Percentiles rank a stretch among this genome's conserved stretches.
Evolutionary conservation across 768 basidiomycete genomes (phyloP).

Genomic region (Agaricus subrufescens): DNA sequence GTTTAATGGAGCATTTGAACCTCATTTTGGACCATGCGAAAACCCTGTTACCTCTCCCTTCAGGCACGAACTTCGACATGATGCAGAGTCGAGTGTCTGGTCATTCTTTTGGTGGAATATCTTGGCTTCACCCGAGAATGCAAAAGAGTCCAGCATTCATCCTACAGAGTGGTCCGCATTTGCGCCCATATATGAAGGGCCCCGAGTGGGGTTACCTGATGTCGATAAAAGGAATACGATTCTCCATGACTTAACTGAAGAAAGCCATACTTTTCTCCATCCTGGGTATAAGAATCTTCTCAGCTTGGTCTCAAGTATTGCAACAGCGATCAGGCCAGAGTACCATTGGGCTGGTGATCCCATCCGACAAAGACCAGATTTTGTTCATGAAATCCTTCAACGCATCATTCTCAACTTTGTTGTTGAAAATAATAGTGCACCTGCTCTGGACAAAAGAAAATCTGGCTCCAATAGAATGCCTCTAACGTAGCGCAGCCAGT

Average conservation of each 20-base stretch:
- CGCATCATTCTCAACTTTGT: slow-evolving; percentile 11
- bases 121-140: background rate
- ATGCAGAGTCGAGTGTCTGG: slow-evolving; percentile 9
- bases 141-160: background rate
- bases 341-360: slow-evolving; percentile 7
- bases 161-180: background rate
- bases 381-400: slow-evolving; percentile 10
- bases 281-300: background rate
- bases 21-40: background rate
- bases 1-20: background rate
- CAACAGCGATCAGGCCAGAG: background rate
- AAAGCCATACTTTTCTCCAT: background rate
- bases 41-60: background rate
- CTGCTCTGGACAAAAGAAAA: background rate
- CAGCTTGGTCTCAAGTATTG: background rate
- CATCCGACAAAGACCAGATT: slow-evolving; percentile 5
- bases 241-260: background rate
- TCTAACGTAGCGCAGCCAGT: too few species aligned
- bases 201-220: background rate
- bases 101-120: slow-evolving; percentile 3
- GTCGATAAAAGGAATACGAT: background rate
- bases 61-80: slow-evolving; percentile 5
- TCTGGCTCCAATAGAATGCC: too few species aligned
- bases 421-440: slow-evolving; percentile 1
- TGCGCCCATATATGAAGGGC: background rate